These are phyloP conservation scores for Pseudocercospora vitis DNA, from an alignment of 2,329 filamentous ascomycete species.

Conservation along the genomic window DNA sequence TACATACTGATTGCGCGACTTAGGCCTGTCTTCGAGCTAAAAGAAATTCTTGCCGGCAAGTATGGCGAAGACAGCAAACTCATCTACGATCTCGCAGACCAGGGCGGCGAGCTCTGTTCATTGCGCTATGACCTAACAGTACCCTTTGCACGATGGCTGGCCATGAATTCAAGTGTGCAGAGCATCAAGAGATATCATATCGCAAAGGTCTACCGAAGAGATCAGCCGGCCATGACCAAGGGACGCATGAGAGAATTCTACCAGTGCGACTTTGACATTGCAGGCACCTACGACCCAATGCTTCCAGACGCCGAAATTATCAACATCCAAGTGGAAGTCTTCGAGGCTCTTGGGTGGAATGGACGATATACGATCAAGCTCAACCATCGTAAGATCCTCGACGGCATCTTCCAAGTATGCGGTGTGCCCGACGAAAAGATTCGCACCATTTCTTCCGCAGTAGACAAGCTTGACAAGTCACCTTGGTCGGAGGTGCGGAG, in stretches of 20 bases:
- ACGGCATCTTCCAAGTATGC: constrained; percentile 87
- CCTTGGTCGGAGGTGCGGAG: constrained; percentile 86
- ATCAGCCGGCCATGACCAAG: constrained; percentile 83
- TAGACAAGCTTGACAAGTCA: constrained; percentile 90
- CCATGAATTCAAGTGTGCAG: constrained; percentile 81
- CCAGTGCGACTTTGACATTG: constrained; percentile 96
- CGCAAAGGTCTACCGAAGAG: constrained; percentile 82
- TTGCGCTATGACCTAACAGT: constrained; percentile 86
- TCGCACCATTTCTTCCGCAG: constrained; percentile 83
- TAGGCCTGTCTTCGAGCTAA: constrained; percentile 77
- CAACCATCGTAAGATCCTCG: constrained; percentile 91
- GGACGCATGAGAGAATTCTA: constrained; percentile 95
- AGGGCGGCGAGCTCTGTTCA: constrained; percentile 81
- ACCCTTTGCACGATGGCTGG: constrained; percentile 86
- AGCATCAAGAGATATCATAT: constrained; percentile 94
- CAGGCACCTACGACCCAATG: constrained; percentile 84
- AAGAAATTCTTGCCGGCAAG: constrained; percentile 83
- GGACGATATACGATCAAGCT: constrained; percentile 83
- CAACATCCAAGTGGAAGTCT: constrained; percentile 80
- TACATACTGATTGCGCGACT: constrained; percentile 14
- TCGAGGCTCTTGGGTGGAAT: constrained; percentile 74
- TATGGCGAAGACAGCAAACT: constrained; percentile 91
- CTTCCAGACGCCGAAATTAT: constrained; percentile 88
- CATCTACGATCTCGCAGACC: constrained; percentile 86
- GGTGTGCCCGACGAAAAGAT: constrained; percentile 87